These are phyloP conservation scores for Polychaeton citri DNA, from an alignment of 2,329 filamentous ascomycete genomes.

Conservation along the genomic window DNA sequence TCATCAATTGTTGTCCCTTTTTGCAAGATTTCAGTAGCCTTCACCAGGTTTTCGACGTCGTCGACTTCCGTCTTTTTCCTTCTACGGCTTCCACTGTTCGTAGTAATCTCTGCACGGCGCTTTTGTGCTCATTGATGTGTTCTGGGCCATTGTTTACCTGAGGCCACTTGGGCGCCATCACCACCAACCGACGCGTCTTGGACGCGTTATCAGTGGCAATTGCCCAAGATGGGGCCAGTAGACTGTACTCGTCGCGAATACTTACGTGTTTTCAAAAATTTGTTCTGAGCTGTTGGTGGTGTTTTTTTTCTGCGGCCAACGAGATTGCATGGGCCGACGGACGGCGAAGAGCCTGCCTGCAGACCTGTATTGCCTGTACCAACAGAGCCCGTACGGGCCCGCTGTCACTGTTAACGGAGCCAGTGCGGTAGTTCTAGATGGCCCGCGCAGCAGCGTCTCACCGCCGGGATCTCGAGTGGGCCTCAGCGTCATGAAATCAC, in stretches of 20 bases:
- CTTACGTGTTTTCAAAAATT: background rate
- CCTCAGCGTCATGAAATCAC: too few relatives aligned
- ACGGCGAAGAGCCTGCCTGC: background rate
- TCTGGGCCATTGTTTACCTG: background rate
- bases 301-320: background rate
- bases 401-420: background rate
- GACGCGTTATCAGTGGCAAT: background rate
- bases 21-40: too few relatives aligned
- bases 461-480: too few relatives aligned
- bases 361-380: background rate
- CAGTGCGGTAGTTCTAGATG: background rate
- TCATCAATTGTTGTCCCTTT: too few relatives aligned
- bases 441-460: too few relatives aligned
- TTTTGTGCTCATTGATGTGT: background rate
- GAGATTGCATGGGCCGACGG: background rate
- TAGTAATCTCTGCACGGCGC: too few relatives aligned
- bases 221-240: background rate
- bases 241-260: background rate
- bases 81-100: too few relatives aligned
- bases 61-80: too few relatives aligned
- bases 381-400: background rate
- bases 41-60: too few relatives aligned
- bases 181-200: background rate
- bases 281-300: background rate
- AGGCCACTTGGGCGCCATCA: background rate